Base-by-base conservation (phyloP, 768 basidiomycete species). In the Pleurotus salmoneostramineus region DNA sequence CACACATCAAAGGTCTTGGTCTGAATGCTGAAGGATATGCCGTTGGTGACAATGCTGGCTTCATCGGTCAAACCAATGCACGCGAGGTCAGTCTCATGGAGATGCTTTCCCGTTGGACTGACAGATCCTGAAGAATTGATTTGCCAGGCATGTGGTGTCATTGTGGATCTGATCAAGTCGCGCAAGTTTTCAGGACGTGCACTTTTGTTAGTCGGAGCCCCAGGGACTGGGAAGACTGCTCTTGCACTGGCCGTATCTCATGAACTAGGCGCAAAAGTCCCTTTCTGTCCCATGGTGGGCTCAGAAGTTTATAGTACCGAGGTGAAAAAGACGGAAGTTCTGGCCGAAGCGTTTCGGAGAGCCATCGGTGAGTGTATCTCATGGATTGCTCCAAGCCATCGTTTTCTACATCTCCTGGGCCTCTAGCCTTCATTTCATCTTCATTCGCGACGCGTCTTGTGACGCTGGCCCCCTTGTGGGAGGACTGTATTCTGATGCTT, bases 281-380 rank as follows among this genome's bases (percentile, higher is more conserved):
- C 97, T 0, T 98, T 99, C 69, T 98, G 96, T 70, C 94, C 95
- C 4, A 98, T 98, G 93, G 97, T 98, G 44, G 97, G 97, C 0
- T 90, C 88, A 15, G 97, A 99, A 72, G 97, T 98, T 60, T 98
- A 97, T 69, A 92, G 88, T 42, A 87, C 91, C 2, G 96, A 98
- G 72, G 95, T 99, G 57, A 98, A 98, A 78, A 99, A 99, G 82
- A 98, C 97, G 1, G 97, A 98, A 69, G 95, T 98, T 4, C 76
- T 99, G 15, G 93, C 95, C 49, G 96, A 98, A 71, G 85, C 88
- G 37, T 98, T 98, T 73, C 81, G 96, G 58, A 77, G 97, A 64
- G 95, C 97, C 10, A 99, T 99, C 60, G 96, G 95, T 94, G 67
- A 68, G 89, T 79, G 14, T 48, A 59, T 56, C 27, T 55, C 21